A percentile compares a stretch with the other conserved stretches of the same genome.
phyloP scores from a whole-genome alignment of 1,284 basidiomycete species.

The Rugiboletus extremiorientalis region DNA sequence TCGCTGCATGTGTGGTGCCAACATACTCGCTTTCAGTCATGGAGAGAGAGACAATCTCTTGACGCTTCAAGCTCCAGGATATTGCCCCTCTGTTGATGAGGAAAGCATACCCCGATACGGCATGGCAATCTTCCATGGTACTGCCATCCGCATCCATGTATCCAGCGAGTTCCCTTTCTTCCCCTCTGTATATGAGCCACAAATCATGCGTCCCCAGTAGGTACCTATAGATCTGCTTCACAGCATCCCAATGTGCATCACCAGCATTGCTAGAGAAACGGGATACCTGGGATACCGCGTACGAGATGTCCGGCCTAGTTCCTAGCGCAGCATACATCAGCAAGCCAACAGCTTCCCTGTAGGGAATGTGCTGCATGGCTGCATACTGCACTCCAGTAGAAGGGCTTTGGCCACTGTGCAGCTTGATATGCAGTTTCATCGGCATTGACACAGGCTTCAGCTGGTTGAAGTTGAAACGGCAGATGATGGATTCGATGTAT shows the following conservation, averaged over 20 bases:
- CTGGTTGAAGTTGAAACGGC: not conserved
- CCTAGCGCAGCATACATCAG: not conserved
- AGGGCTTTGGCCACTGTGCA: accelerated
- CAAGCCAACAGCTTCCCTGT: not conserved
- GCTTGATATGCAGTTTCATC: not conserved
- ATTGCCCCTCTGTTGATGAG: conserved; percentile 35
- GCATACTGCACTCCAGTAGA: not conserved
- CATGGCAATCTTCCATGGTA: conserved; percentile 16
- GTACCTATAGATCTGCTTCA: not conserved
- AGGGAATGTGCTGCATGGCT: not conserved
- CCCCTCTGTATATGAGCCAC: not conserved
- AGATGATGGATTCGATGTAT: not conserved
- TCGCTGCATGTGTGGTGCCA: conserved; percentile 20
- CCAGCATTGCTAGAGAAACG: not conserved
- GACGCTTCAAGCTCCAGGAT: conserved; percentile 37
- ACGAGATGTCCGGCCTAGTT: not conserved
- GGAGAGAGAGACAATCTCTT: conserved; percentile 26
- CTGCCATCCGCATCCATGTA: not conserved
- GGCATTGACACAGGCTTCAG: not conserved
- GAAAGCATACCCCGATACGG: conserved; percentile 37
- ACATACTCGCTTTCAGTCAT: conserved; percentile 35
- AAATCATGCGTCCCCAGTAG: accelerated
- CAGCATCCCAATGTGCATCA: not conserved
- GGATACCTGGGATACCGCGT: not conserved
- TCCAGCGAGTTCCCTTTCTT: too few relatives aligned